phyloP scores from a whole-genome alignment of 2,329 filamentous ascomycete genomes.

The Fusarium redolens region DNA sequence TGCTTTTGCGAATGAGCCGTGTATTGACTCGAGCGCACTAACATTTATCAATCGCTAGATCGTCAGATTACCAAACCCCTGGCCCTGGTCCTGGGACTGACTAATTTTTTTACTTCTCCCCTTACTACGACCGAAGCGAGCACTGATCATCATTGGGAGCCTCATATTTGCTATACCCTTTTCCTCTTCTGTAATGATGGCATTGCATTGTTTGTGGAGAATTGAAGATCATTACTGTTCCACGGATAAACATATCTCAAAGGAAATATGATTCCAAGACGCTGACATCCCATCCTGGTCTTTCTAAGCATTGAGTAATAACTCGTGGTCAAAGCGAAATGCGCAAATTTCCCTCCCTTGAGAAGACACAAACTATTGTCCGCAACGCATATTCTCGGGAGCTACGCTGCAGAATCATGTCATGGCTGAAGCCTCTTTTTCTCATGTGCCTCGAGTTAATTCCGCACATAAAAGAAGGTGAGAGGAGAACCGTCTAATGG shows the following conservation, averaged over 20 bases:
- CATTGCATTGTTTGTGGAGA: slow-evolving; percentile 27
- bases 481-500: neutral
- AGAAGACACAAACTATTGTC: neutral
- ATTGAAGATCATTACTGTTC: slow-evolving; percentile 5
- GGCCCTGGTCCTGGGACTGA: neutral
- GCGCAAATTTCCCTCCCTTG: slow-evolving; percentile 4
- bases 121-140: slow-evolving; percentile 5
- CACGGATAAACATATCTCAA: neutral
- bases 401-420: neutral
- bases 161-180: neutral
- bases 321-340: slow-evolving; percentile 1
- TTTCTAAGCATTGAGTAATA: slow-evolving; percentile 12
- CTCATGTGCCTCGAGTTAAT: neutral
- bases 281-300: neutral
- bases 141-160: slow-evolving; percentile 6
- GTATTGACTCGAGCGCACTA: neutral
- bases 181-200: slow-evolving; percentile 15
- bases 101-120: neutral
- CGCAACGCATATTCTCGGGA: neutral
- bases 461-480: neutral
- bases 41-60: neutral
- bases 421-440: neutral
- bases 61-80: neutral
- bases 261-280: neutral
- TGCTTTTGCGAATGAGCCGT: neutral